These are phyloP conservation scores for Trichoderma asperelloides DNA, from an alignment of 495 filamentous ascomycete species.

Conservation along the genomic window DNA sequence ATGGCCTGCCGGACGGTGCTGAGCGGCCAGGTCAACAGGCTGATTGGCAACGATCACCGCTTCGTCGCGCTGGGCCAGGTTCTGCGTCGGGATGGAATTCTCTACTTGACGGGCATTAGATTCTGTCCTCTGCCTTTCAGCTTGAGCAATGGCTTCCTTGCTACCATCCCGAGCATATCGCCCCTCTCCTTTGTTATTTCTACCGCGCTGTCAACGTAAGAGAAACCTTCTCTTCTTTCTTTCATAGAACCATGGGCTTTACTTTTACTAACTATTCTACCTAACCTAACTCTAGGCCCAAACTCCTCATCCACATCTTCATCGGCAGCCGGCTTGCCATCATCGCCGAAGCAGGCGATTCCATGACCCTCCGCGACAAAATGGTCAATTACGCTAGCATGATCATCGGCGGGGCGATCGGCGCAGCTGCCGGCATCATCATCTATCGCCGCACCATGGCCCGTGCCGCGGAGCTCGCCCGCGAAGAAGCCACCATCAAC, in stretches of 20 bases:
- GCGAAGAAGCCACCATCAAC: slow-evolving; percentile 55
- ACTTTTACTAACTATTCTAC: too few relatives aligned
- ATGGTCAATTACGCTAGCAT: slow-evolving; percentile 78
- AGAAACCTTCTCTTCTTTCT: too few relatives aligned
- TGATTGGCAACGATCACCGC: slow-evolving; percentile 74
- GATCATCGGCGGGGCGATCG: slow-evolving; percentile 54
- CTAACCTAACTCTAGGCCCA: slow-evolving; percentile 56
- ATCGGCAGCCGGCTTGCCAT: slow-evolving; percentile 68
- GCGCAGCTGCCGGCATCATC: slow-evolving; percentile 66
- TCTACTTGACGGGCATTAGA: slow-evolving; percentile 84
- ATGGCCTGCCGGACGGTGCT: slow-evolving; percentile 69
- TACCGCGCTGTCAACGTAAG: slow-evolving; percentile 66
- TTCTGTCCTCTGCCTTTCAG: slow-evolving; percentile 93
- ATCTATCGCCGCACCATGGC: slow-evolving; percentile 69
- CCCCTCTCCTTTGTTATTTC: slow-evolving; percentile 69
- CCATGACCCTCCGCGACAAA: slow-evolving; percentile 58
- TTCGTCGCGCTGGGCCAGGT: slow-evolving; percentile 53
- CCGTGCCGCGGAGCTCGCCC: slow-evolving; percentile 55
- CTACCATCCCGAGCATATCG: slow-evolving; percentile 82
- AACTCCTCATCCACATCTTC: slow-evolving; percentile 82
- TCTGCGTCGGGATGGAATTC: slow-evolving; percentile 73
- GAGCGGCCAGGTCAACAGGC: slow-evolving; percentile 62
- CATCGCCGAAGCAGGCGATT: slow-evolving; percentile 55
- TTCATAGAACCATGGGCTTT: too few relatives aligned
- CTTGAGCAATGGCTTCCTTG: slow-evolving; percentile 85